Conservation (phyloP, 306 rosid genomes). For the Quercus glauca region DNA sequence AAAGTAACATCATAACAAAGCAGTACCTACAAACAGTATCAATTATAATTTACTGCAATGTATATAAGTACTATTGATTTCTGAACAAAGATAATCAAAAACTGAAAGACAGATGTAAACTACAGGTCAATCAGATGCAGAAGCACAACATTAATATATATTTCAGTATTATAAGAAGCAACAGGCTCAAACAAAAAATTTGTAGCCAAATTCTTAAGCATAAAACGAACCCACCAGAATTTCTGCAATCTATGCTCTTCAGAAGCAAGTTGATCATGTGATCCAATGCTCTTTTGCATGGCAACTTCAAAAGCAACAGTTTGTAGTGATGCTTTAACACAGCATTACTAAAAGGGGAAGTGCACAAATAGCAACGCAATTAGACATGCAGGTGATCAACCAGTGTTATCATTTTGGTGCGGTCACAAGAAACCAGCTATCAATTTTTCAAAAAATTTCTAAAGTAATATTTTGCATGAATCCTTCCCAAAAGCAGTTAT, state of each 20-base stretch:
- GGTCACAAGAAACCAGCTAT: background rate
- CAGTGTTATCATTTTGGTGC: background rate
- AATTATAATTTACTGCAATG: background rate
- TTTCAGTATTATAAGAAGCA: background rate
- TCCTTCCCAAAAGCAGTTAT: background rate
- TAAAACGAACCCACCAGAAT: background rate
- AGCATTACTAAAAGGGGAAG: background rate
- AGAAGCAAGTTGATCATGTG: background rate
- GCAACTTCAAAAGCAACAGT: background rate
- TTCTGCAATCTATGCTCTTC: background rate
- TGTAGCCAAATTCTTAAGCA: background rate
- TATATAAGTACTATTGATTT: background rate
- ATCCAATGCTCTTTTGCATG: background rate
- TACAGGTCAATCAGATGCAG: background rate
- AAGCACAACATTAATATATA: background rate
- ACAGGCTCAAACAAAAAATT: background rate
- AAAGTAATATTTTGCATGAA: background rate
- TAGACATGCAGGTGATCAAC: background rate
- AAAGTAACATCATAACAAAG: slow-evolving; percentile 4
- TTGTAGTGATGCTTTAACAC: background rate
- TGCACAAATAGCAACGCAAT: background rate
- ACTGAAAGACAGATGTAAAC: background rate
- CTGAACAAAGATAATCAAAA: background rate
- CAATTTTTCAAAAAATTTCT: background rate
- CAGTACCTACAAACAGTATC: background rate